A percentile compares a stretch with the other conserved stretches of the same genome.
phyloP scores from a whole-genome alignment of 2,329 filamentous ascomycete species.

The Colletotrichum gloeosporioides region DNA sequence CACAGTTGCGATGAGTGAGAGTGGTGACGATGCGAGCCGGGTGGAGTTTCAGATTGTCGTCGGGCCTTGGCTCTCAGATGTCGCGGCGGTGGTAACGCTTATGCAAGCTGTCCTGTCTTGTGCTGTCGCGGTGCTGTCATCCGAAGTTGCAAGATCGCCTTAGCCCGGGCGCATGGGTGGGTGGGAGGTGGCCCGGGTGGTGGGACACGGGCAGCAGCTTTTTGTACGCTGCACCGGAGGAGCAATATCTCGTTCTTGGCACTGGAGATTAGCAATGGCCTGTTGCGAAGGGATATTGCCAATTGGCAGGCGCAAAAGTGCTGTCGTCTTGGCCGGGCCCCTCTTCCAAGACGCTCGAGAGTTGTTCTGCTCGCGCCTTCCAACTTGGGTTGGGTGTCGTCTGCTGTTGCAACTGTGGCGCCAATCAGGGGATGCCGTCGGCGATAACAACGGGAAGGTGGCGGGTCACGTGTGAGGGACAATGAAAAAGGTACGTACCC shows the following conservation, averaged over 20 bases:
- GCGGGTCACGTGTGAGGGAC: conserved; percentile 2
- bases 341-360: conserved; percentile 12
- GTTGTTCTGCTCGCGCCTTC: conserved; percentile 17
- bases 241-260: not conserved
- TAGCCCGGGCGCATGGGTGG: not conserved
- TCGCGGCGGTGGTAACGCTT: not conserved
- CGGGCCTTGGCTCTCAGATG: not conserved
- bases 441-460: not conserved
- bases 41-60: conserved; percentile 2
- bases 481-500: not conserved
- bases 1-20: not conserved
- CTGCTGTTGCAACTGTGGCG: conserved; percentile 10
- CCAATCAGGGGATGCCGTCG: conserved; percentile 1
- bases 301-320: not conserved
- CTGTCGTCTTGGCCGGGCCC: not conserved
- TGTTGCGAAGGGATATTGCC: not conserved
- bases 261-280: not conserved
- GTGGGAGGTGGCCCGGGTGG: not conserved
- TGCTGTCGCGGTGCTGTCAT: conserved; percentile 10
- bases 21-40: not conserved
- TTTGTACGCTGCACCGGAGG: not conserved
- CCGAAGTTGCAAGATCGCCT: conserved; percentile 13
- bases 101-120: conserved; percentile 14
- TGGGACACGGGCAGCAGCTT: not conserved
- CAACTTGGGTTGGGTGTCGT: conserved; percentile 16